phyloP scores from a whole-genome alignment of 768 basidiomycete genomes.

The Kwoniella bestiolae region DNA sequence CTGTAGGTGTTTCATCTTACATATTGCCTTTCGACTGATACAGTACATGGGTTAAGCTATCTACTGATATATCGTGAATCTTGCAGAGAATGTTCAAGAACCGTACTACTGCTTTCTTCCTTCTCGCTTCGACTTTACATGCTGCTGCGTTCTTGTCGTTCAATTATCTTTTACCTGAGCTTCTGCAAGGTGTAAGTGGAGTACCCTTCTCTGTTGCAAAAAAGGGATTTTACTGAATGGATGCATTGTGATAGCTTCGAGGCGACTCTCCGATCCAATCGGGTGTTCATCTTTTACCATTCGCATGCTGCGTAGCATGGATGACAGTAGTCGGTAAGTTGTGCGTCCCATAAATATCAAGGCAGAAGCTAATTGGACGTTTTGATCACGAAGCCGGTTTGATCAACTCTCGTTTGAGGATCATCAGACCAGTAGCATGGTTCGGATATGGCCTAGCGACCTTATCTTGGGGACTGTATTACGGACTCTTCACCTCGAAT shows the following conservation, averaged over 20 bases:
- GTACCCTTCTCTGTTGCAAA: background rate
- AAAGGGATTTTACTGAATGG: background rate
- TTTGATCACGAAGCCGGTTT: conserved; percentile 40
- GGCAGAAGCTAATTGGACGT: background rate
- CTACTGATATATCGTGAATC: background rate
- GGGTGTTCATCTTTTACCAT: conserved; percentile 52
- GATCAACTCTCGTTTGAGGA: conserved; percentile 46
- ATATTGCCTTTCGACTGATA: background rate
- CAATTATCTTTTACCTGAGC: conserved; percentile 45
- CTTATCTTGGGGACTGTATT: conserved; percentile 45
- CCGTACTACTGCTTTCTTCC: conserved; percentile 51
- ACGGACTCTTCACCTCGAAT: conserved; percentile 33
- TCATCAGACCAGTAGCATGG: conserved; percentile 54
- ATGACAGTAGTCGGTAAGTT: conserved; percentile 46
- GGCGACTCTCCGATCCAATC: conserved; percentile 35
- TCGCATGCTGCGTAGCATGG: conserved; percentile 39
- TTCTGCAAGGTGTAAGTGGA: conserved; percentile 51
- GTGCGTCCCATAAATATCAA: background rate
- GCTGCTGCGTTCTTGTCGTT: conserved; percentile 48
- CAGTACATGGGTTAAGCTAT: background rate
- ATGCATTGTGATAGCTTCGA: conserved; percentile 9
- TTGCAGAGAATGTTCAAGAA: conserved; percentile 55
- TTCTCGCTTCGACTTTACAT: conserved; percentile 50
- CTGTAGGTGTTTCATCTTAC: conserved; percentile 30
- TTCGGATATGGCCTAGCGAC: conserved; percentile 45